These are phyloP conservation scores for Hsuehochloa calcarea DNA, from an alignment of 176 grass and related monocot species.

Conservation along the genomic window DNA sequence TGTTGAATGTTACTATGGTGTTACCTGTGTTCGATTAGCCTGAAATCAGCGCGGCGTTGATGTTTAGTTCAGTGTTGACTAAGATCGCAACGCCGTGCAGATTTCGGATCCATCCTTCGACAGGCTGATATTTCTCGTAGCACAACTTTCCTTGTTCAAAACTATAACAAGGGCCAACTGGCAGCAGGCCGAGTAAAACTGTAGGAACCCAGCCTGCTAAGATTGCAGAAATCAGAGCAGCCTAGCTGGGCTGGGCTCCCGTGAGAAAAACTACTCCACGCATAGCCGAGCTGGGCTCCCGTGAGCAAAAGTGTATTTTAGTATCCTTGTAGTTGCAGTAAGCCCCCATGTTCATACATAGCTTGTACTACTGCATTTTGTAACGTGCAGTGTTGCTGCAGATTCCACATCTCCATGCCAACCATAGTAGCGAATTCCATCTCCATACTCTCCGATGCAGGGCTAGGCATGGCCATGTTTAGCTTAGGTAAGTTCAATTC, in stretches of 20 bases:
- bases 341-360: background rate
- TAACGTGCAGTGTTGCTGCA: constrained; percentile 1
- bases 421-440: constrained; percentile 70
- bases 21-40: background rate
- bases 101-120: too few relatives aligned
- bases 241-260: too few relatives aligned
- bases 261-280: too few relatives aligned
- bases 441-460: constrained; percentile 84
- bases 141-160: background rate
- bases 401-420: constrained; percentile 75
- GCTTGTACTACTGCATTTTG: background rate
- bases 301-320: too few relatives aligned
- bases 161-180: background rate
- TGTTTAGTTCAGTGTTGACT: too few relatives aligned
- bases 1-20: background rate
- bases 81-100: too few relatives aligned
- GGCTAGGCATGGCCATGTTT: constrained; percentile 94
- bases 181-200: too few relatives aligned
- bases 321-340: too few relatives aligned
- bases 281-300: too few relatives aligned
- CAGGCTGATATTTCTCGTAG: too few relatives aligned
- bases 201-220: too few relatives aligned
- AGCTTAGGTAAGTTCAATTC: constrained; percentile 53
- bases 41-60: background rate
- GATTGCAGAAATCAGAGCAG: too few relatives aligned